A percentile compares a stretch with the other conserved stretches of the same genome.
These are phyloP conservation scores for Zygosaccharomyces gambellarensis DNA, from an alignment of 805 yeast species.

Conservation along the genomic window DNA sequence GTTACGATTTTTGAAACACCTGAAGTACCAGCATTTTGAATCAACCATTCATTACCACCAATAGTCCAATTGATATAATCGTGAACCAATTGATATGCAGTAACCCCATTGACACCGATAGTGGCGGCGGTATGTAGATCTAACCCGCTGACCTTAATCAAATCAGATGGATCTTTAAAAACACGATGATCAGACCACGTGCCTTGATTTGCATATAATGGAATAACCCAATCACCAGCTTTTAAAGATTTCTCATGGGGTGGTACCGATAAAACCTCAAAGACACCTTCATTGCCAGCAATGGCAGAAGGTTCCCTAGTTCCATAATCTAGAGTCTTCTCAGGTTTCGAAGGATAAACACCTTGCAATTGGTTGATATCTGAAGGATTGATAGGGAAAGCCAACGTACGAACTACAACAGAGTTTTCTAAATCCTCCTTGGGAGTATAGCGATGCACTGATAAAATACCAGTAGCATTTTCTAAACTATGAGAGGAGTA, in stretches of 20 bases:
- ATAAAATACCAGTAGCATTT: conserved; percentile 28
- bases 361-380: conserved; percentile 84
- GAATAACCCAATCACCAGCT: conserved; percentile 86
- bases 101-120: conserved; percentile 83
- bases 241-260: conserved; percentile 40
- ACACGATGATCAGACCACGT: conserved; percentile 86
- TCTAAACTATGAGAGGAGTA: conserved; percentile 30
- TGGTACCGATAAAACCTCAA: conserved; percentile 76
- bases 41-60: conserved; percentile 67
- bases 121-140: conserved; percentile 77
- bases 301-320: conserved; percentile 68
- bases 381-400: conserved; percentile 86
- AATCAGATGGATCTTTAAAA: conserved; percentile 45
- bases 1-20: conserved; percentile 91
- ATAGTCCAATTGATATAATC: conserved; percentile 43
- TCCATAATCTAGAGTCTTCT: conserved; percentile 45
- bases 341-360: conserved; percentile 76
- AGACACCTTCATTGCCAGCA: conserved; percentile 92
- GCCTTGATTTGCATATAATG: conserved; percentile 72
- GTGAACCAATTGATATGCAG: conserved; percentile 85
- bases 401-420: conserved; percentile 61
- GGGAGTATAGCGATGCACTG: conserved; percentile 29
- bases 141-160: conserved; percentile 48
- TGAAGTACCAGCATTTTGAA: conserved; percentile 95
- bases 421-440: conserved; percentile 21